Conservation (phyloP, 306 rosid species). For the Prosopis cineraria region DNA sequence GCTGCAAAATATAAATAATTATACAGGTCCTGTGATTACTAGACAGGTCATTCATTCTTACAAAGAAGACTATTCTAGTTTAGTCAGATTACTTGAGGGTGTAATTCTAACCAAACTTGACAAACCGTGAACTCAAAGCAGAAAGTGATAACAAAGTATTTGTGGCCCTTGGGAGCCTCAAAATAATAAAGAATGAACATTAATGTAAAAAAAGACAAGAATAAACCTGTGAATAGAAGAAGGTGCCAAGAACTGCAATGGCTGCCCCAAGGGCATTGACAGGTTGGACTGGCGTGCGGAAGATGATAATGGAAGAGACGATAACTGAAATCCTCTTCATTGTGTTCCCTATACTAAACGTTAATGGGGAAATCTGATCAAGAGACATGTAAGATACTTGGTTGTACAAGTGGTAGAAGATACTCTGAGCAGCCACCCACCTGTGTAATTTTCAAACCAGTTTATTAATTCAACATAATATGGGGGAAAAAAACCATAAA, state of each 20-base stretch:
- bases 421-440: slow-evolving; percentile 93
- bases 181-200: not conserved
- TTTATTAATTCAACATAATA: slow-evolving; percentile 19
- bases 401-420: slow-evolving; percentile 90
- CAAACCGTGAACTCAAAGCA: not conserved
- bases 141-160: not conserved
- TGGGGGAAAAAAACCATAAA: not conserved
- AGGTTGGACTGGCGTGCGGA: slow-evolving; percentile 78
- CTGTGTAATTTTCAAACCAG: slow-evolving; percentile 39
- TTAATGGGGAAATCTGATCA: slow-evolving; percentile 86
- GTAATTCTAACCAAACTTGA: not conserved
- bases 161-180: slow-evolving; percentile 25
- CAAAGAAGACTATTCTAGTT: not conserved
- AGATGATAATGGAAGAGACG: slow-evolving; percentile 81
- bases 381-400: slow-evolving; percentile 96
- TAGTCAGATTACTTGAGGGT: not conserved
- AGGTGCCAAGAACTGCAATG: slow-evolving; percentile 88
- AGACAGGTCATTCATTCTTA: not conserved
- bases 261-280: slow-evolving; percentile 87
- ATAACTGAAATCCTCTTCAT: slow-evolving; percentile 90
- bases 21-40: not conserved
- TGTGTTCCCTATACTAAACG: slow-evolving; percentile 91
- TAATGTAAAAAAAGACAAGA: slow-evolving; percentile 23
- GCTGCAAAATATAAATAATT: not conserved
- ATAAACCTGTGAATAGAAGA: slow-evolving; percentile 85